These are phyloP conservation scores for Lasiodiplodia theobromae DNA, from an alignment of 2,329 filamentous ascomycete genomes.

Conservation along the genomic window DNA sequence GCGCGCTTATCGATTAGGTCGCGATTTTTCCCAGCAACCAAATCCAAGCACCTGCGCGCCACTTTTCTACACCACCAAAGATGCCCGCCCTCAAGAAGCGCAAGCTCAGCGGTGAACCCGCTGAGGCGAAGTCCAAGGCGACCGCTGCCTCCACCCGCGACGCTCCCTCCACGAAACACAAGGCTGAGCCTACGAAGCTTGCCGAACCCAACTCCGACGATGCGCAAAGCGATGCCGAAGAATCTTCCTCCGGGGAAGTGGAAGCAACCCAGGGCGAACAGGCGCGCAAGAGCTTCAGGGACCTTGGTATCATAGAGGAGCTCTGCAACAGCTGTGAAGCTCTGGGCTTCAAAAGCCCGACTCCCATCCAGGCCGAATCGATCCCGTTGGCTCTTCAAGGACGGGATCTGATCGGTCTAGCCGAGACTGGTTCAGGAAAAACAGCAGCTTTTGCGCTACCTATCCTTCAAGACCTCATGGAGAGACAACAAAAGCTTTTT, in stretches of 20 bases:
- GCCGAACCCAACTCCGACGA: constrained; percentile 33
- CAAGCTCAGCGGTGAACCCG: constrained; percentile 43
- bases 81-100: constrained; percentile 54
- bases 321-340: constrained; percentile 87
- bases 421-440: constrained; percentile 95
- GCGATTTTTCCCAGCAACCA: constrained; percentile 18
- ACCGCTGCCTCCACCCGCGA: constrained; percentile 8
- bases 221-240: constrained; percentile 34
- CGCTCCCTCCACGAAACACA: constrained; percentile 6
- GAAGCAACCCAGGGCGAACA: constrained; percentile 33
- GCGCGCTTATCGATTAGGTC: constrained; percentile 26
- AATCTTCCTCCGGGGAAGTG: constrained; percentile 35
- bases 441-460: constrained; percentile 94
- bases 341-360: constrained; percentile 84
- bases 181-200: constrained; percentile 30
- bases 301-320: constrained; percentile 81
- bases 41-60: constrained; percentile 2
- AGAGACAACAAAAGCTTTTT: constrained; percentile 84
- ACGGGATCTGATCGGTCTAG: constrained; percentile 89
- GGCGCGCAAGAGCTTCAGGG: constrained; percentile 69
- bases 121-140: constrained; percentile 10
- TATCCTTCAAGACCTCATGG: constrained; percentile 86
- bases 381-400: constrained; percentile 82
- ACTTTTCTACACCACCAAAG: constrained; percentile 8
- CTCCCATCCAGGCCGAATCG: constrained; percentile 84